phyloP scores from a whole-genome alignment of 352 stramenopile genomes.

The Pythium folliculosum region DNA sequence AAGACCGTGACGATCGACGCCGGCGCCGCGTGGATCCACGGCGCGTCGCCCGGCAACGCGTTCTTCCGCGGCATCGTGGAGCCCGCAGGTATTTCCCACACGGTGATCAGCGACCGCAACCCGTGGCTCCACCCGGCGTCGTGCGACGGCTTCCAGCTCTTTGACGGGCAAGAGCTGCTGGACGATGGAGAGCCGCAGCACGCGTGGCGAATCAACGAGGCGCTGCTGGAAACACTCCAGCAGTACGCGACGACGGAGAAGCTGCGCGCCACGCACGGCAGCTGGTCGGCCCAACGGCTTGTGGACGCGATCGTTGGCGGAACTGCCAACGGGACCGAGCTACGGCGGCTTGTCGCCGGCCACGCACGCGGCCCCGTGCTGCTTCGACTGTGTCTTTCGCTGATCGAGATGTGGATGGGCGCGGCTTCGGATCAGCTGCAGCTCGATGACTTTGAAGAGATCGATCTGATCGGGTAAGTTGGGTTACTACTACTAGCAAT shows the following conservation, averaged over 20 bases:
- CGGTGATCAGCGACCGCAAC: conserved; percentile 55
- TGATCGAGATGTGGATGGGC: conserved; percentile 68
- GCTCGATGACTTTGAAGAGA: conserved; percentile 58
- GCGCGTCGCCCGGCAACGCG: conserved; percentile 40
- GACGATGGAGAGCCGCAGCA: conserved; percentile 32
- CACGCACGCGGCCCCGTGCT: conserved; percentile 15
- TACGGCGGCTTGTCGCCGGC: conserved; percentile 2
- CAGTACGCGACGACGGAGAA: conserved; percentile 29
- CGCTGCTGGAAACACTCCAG: conserved; percentile 50
- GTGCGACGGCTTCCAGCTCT: conserved; percentile 54
- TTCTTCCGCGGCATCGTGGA: conserved; percentile 38
- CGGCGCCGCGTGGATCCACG: conserved; percentile 65
- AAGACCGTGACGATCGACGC: conserved; percentile 51
- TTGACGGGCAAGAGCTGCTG: conserved; percentile 33
- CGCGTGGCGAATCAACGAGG: conserved; percentile 49
- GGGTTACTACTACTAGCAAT: neutral
- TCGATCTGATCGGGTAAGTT: conserved; percentile 55
- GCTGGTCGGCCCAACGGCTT: conserved; percentile 39
- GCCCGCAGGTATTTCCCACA: conserved; percentile 45
- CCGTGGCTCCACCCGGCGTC: conserved; percentile 54
- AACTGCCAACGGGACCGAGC: neutral
- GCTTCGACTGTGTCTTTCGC: conserved; percentile 42
- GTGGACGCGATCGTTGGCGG: conserved; percentile 35
- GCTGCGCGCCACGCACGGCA: conserved; percentile 7
- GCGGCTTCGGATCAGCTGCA: conserved; percentile 48